Evolutionary conservation across 192 early-diverging fungal genomes (phyloP), one percentile per base, ranked within the genome.

Genomic region (Coemansia sp.): DNA sequence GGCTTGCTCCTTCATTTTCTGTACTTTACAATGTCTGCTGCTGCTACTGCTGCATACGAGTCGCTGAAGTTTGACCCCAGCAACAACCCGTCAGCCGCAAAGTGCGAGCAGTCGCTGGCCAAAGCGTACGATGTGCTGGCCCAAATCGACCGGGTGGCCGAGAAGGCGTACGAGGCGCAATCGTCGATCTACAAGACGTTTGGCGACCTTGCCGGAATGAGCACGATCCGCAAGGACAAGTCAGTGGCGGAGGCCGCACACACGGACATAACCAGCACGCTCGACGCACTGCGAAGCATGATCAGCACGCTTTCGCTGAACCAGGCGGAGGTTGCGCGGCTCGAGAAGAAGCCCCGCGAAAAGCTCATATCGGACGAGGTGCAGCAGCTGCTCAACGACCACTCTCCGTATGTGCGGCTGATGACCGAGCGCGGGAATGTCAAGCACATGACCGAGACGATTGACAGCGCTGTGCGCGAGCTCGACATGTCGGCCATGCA

Each of bases 181-280:
- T 67, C 79, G 21, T 71, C 75, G 11, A 71, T 82, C 12, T 71
- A 74, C 71, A 76, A 77, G 63, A 70, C 75, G 26, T 77, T 82
- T 53, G 75, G 79, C 37, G 79, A 82, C n/a, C 39, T 82, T 57
- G 69, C 79, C 3, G 79, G 79, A 15, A 62, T 74, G 50, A 71
- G 75, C 62, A 74, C 79, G 13, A 82, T 82, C 23, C 79, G 79
- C 59, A 82, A 82, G 56, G 75, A 82, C 65, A 77, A 77, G 39
- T 82, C 79, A 7, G 71, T 82, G 12, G 56, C 68, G 2, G 79
- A 82, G 42, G 79, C 79, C 0, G 75, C 75, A 12, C 74, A 74
- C 15, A 76, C 71, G 15, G 79, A 82, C 49, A 82, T 82, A 38
- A 47, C 68, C 16, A 70, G 40, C 48, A 77, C 79, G 16, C 64